These are phyloP conservation scores for Dichomitus squalens DNA, from an alignment of 1,284 basidiomycete species.

Conservation along the genomic window DNA sequence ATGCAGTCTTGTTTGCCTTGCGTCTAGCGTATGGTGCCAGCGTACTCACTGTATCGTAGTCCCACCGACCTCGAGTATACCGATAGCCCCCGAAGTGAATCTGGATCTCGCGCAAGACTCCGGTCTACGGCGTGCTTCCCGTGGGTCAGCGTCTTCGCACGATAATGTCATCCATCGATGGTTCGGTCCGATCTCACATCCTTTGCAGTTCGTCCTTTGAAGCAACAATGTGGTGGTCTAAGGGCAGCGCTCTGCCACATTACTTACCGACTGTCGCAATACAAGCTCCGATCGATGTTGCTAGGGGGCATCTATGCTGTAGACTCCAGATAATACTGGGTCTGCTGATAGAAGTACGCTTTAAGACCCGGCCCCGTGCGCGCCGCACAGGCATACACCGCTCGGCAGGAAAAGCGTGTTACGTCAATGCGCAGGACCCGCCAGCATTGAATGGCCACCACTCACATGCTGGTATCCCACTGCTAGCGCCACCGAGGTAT, in stretches of 20 bases:
- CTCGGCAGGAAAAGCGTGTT: conserved; percentile 13
- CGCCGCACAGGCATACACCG: conserved; percentile 6
- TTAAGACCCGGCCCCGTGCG: conserved; percentile 14
- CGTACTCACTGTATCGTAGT: conserved; percentile 4
- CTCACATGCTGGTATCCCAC: conserved; percentile 11
- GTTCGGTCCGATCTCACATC: conserved; percentile 9
- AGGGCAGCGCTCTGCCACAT: neutral
- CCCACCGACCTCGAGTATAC: neutral
- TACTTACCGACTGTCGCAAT: neutral
- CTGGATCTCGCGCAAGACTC: conserved; percentile 7
- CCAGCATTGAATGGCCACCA: conserved; percentile 6
- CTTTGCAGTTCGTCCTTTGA: neutral
- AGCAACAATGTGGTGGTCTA: neutral
- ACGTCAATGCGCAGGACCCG: conserved; percentile 19
- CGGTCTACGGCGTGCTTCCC: conserved; percentile 10
- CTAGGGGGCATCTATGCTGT: neutral
- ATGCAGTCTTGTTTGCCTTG: neutral
- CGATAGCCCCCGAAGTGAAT: conserved; percentile 1
- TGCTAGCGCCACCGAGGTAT: neutral
- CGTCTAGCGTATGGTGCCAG: conserved; percentile 10
- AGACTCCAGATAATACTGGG: neutral
- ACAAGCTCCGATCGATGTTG: neutral
- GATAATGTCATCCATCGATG: conserved; percentile 6
- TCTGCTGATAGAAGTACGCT: conserved; percentile 10
- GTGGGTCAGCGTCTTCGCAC: conserved; percentile 10